phyloP scores from a whole-genome alignment of 2,329 filamentous ascomycete species.

The Pestalotiopsis sp. region DNA sequence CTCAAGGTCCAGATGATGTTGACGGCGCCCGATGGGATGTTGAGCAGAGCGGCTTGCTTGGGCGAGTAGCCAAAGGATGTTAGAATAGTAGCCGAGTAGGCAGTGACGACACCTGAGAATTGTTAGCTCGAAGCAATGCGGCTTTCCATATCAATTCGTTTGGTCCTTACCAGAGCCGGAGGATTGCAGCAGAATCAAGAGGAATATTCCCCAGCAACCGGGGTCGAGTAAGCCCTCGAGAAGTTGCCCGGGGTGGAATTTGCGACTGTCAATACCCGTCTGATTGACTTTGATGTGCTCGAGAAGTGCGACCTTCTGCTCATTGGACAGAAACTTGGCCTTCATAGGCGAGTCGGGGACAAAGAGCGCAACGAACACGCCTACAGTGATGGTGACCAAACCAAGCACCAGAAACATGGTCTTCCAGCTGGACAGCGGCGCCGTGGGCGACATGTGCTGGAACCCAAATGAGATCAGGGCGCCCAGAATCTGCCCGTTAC shows the following conservation, averaged over 20 bases:
- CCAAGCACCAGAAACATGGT: conserved; percentile 7
- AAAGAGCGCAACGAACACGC: not conserved
- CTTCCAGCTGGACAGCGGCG: conserved; percentile 3
- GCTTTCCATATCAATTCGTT: no score
- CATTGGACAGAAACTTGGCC: not conserved
- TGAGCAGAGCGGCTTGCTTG: conserved; percentile 1
- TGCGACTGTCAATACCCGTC: not conserved
- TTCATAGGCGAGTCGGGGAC: conserved; percentile 7
- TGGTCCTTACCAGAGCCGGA: not conserved
- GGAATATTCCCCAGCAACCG: not conserved
- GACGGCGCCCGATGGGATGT: conserved; percentile 3
- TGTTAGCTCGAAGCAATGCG: not conserved
- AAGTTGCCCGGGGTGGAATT: not conserved
- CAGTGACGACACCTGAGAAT: not conserved
- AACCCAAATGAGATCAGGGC: conserved; percentile 3
- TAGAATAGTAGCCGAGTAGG: not conserved
- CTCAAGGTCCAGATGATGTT: not conserved
- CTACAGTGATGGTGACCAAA: not conserved
- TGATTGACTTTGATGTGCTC: conserved; percentile 7
- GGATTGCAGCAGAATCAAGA: not conserved
- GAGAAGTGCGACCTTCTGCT: not conserved
- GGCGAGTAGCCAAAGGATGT: conserved; percentile 7
- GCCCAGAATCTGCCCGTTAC: not conserved
- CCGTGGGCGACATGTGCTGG: conserved; percentile 2
- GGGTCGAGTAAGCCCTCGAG: conserved; percentile 1